Percentiles rank a stretch among this genome's conserved stretches.
Evolutionary conservation across 2,329 filamentous ascomycete genomes (phyloP).

Genomic region (Aspergillus sergii): DNA sequence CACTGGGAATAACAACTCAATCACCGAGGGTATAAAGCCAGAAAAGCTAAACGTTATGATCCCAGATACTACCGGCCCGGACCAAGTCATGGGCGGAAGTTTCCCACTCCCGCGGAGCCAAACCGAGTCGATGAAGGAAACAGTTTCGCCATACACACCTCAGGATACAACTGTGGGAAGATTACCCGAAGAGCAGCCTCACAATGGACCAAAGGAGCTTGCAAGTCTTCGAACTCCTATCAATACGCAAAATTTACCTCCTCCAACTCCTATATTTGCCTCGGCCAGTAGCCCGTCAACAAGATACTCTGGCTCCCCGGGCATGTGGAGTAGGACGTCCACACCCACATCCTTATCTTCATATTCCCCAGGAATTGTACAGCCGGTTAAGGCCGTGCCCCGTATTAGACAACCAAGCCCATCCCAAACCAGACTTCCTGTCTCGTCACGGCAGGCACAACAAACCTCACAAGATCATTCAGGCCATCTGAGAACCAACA

Average conservation of each 20-base stretch:
- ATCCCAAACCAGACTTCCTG: conserved; percentile 40
- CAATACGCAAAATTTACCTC: conserved; percentile 39
- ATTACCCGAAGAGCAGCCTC: conserved; percentile 18
- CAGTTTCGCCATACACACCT: conserved; percentile 18
- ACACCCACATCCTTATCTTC: conserved; percentile 55
- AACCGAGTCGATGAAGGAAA: conserved; percentile 14
- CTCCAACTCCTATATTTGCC: conserved; percentile 40
- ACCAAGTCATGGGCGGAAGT: conserved; percentile 19
- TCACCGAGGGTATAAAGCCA: conserved; percentile 8
- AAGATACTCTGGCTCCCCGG: conserved; percentile 49
- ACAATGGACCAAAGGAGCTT: conserved; percentile 40
- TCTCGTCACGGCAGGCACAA: conserved; percentile 28
- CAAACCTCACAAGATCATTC: conserved; percentile 24
- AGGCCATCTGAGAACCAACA: conserved; percentile 17
- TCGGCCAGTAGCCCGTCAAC: conserved; percentile 50
- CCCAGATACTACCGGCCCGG: conserved; percentile 22
- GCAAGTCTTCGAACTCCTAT: conserved; percentile 40
- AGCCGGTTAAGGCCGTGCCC: conserved; percentile 41
- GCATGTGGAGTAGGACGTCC: conserved; percentile 50
- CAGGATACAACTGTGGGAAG: conserved; percentile 18
- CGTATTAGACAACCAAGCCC: conserved; percentile 40
- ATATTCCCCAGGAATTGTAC: conserved; percentile 50
- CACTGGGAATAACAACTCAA: conserved; percentile 24
- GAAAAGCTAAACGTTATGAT: conserved; percentile 38
- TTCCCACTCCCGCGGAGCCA: conserved; percentile 15